phyloP scores from a whole-genome alignment of 306 rosid species.

The Corylus heterophylla region DNA sequence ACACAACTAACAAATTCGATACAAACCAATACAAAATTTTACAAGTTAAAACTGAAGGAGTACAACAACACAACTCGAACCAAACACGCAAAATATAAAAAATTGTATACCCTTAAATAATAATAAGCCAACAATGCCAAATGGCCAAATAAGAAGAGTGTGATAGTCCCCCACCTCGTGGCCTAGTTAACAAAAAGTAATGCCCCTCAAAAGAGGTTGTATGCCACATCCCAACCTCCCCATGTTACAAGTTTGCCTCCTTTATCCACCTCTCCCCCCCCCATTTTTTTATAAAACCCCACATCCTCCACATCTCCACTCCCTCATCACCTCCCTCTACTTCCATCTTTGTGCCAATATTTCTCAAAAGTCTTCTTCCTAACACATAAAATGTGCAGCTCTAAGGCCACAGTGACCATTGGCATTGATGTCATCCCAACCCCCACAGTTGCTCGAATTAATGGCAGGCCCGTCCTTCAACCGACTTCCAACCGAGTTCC shows the following conservation, averaged over 20 bases:
- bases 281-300: constrained; percentile 51
- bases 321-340: constrained; percentile 32
- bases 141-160: constrained; percentile 47
- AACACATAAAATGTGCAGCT: constrained; percentile 59
- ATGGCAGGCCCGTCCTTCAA: constrained; percentile 83
- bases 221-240: constrained; percentile 82
- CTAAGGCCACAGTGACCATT: constrained; percentile 61
- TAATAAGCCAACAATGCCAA: constrained; percentile 18
- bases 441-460: constrained; percentile 53
- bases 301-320: constrained; percentile 40
- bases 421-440: constrained; percentile 42
- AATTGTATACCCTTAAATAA: no score
- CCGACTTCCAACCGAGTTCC: constrained; percentile 83
- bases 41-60: no score
- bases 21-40: no score
- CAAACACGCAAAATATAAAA: no score
- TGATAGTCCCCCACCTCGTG: constrained; percentile 37
- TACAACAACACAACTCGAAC: no score
- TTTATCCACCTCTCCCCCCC: constrained; percentile 38
- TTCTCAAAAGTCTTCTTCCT: constrained; percentile 7
- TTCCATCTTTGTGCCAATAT: constrained; percentile 26
- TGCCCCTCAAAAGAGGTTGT: constrained; percentile 55
- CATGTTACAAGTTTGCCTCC: constrained; percentile 55
- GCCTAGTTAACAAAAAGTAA: constrained; percentile 53
- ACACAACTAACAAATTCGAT: no score